phyloP scores from a whole-genome alignment of 176 grass and related monocot species.

The Triticum timopheevii region DNA sequence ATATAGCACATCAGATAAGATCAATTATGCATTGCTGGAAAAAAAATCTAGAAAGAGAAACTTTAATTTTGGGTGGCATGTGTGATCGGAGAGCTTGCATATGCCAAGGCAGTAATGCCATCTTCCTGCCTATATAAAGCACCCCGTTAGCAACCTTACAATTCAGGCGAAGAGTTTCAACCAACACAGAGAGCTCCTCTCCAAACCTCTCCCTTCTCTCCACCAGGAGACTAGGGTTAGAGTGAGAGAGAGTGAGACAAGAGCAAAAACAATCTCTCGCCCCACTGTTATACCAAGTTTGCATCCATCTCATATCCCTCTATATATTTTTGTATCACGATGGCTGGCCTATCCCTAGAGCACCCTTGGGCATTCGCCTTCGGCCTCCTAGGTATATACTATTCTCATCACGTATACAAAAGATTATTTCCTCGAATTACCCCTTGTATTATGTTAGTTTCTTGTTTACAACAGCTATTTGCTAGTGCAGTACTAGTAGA shows the following conservation, averaged over 20 bases:
- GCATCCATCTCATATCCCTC: neutral
- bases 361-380: constrained; percentile 68
- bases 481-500: neutral
- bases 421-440: too few relatives aligned
- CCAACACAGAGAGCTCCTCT: constrained; percentile 13
- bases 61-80: neutral
- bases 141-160: neutral
- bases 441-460: neutral
- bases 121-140: constrained; percentile 31
- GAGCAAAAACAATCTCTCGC: too few relatives aligned
- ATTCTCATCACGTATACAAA: neutral
- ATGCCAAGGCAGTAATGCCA: neutral
- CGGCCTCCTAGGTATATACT: constrained; percentile 64
- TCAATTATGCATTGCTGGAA: neutral
- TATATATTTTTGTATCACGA: constrained; percentile 20
- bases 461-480: neutral
- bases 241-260: neutral
- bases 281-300: too few relatives aligned
- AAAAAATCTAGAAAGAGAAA: neutral
- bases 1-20: neutral
- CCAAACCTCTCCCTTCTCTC: constrained; percentile 30
- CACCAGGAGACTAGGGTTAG: constrained; percentile 22
- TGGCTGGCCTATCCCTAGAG: constrained; percentile 56
- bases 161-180: constrained; percentile 25
- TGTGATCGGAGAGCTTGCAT: neutral